Evolutionary conservation across 2,329 filamentous ascomycete genomes (phyloP).

Genomic region (Alternaria novae-zelandiae): DNA sequence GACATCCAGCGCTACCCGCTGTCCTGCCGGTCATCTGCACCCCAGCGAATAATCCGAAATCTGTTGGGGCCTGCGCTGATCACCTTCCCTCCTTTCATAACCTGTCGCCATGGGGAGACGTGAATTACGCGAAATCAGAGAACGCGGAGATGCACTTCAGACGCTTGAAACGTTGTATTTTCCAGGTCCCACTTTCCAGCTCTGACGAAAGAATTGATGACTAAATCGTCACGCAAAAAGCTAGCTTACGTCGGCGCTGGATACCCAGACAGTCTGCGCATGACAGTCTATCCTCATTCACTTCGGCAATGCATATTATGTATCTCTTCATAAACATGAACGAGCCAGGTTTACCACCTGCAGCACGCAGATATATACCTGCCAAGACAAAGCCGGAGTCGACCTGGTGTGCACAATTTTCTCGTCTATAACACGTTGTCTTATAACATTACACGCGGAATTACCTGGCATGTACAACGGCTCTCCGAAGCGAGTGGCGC

Average conservation of each 20-base stretch:
- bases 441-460: constrained; percentile 34
- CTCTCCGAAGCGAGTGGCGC: constrained; percentile 31
- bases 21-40: constrained; percentile 42
- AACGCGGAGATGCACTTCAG: constrained; percentile 23
- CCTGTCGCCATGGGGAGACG: constrained; percentile 31
- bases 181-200: neutral
- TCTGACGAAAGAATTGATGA: constrained; percentile 9
- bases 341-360: constrained; percentile 30
- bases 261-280: constrained; percentile 26
- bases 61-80: constrained; percentile 35
- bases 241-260: constrained; percentile 29
- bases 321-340: constrained; percentile 31
- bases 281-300: constrained; percentile 31
- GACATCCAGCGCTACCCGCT: constrained; percentile 32
- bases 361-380: constrained; percentile 25
- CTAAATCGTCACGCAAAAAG: constrained; percentile 32
- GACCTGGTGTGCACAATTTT: constrained; percentile 25
- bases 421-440: constrained; percentile 33
- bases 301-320: constrained; percentile 40
- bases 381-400: constrained; percentile 26
- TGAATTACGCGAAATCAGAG: constrained; percentile 32
- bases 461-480: constrained; percentile 23
- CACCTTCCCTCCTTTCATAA: constrained; percentile 20
- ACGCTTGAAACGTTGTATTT: constrained; percentile 15
- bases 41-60: constrained; percentile 30